A percentile compares a stretch with the other conserved stretches of the same genome.
phyloP scores from a whole-genome alignment of 225 moss, liverwort and hornwort genomes.

The Antitrichia curtipendula region DNA sequence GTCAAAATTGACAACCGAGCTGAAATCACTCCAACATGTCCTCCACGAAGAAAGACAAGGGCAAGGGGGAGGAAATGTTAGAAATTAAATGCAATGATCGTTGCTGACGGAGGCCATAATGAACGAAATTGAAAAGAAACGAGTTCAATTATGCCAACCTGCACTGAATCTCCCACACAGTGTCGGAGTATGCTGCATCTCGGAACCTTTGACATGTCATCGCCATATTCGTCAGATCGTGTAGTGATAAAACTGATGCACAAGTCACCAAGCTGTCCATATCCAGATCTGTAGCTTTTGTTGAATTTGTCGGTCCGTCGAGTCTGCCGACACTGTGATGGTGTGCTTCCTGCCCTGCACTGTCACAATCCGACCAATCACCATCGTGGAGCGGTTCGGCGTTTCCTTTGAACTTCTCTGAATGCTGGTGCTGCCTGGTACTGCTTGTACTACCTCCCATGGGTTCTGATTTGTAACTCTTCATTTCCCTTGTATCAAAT shows the following conservation, averaged over 20 bases:
- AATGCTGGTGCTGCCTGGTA: background rate
- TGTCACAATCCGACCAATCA: background rate
- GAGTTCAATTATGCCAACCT: constrained; percentile 14
- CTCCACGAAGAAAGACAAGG: background rate
- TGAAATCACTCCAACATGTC: background rate
- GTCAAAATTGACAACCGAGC: background rate
- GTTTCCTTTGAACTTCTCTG: background rate
- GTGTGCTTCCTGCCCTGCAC: background rate
- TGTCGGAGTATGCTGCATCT: constrained; percentile 51
- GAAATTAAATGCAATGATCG: background rate
- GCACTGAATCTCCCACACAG: constrained; percentile 62
- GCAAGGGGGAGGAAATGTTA: background rate
- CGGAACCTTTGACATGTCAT: constrained; percentile 51
- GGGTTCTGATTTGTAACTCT: background rate
- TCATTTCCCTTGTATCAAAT: background rate
- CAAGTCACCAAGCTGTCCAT: constrained; percentile 54
- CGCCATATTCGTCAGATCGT: constrained; percentile 58
- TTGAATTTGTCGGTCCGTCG: background rate
- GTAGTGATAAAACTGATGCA: constrained; percentile 34
- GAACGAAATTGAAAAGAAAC: background rate
- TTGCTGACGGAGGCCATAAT: background rate
- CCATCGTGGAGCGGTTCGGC: background rate
- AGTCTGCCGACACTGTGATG: background rate
- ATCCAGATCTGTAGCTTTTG: constrained; percentile 42
- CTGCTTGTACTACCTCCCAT: constrained; percentile 10